Conservation (phyloP, 1,139 yeast genomes). For the Lodderomyces oxycetoniae region DNA sequence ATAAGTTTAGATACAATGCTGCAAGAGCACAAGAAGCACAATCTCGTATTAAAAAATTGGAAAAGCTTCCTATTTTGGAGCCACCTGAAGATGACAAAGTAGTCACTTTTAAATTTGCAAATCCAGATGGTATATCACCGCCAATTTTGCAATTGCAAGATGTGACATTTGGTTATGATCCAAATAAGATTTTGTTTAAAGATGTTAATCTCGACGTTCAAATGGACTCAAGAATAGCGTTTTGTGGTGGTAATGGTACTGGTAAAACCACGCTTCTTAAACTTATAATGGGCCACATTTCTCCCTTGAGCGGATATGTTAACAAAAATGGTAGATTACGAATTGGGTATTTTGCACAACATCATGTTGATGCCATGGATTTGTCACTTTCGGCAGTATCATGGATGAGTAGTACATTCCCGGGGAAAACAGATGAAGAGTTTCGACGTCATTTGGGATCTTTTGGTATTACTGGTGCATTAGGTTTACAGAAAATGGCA, state of each 20-base stretch:
- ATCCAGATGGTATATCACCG: conserved; percentile 87
- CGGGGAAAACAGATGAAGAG: conserved; percentile 95
- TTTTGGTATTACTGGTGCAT: conserved; percentile 92
- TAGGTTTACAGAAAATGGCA: conserved; percentile 88
- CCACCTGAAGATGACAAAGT: conserved; percentile 92
- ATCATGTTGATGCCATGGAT: conserved; percentile 98
- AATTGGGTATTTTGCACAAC: conserved; percentile 98
- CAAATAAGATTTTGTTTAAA: conserved; percentile 55
- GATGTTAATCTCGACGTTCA: conserved; percentile 88
- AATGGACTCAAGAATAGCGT: conserved; percentile 89
- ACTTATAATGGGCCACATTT: conserved; percentile 69
- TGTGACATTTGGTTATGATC: conserved; percentile 80
- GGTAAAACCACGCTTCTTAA: conserved; percentile 95
- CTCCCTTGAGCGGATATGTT: conserved; percentile 71
- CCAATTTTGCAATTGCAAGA: conserved; percentile 87
- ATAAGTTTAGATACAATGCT: conserved; percentile 94
- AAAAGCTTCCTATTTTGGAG: conserved; percentile 85
- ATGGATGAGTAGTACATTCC: conserved; percentile 88
- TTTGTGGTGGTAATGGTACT: conserved; percentile 98
- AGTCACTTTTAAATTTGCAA: conserved; percentile 87
- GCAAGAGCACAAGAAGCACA: conserved; percentile 97
- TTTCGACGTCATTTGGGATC: conserved; percentile 95
- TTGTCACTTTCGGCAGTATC: conserved; percentile 80
- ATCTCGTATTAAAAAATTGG: conserved; percentile 93
- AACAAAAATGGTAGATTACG: conserved; percentile 80